Base-by-base conservation (phyloP, 2,329 filamentous ascomycete species). In the Aspergillus sp. region DNA sequence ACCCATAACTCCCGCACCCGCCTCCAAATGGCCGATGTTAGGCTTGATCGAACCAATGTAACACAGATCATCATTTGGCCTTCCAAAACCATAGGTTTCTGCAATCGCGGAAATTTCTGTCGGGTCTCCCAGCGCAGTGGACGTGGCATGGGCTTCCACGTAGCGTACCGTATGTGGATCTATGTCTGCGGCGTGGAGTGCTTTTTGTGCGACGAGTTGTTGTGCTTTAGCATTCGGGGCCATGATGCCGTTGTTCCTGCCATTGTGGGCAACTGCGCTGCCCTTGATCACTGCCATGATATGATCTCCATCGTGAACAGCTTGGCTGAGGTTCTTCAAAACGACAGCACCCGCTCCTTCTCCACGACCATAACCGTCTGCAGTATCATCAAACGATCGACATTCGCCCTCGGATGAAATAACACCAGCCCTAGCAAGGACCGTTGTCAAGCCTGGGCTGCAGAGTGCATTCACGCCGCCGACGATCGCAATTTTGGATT, bases 191-290 rank as follows among this genome's bases (percentile, higher is more conserved):
- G 32, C 46, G 0, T 42, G 12, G 5, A 61, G 53, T 1, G 61
- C 61, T 17, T 52, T 57, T 2, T 51, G 23, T 1, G 62, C 61
- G 4, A 66, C 61, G 0, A 56, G 43, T 27, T 63, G 52, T 46
- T 68, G 66, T 0, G 65, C 58, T 7, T 53, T 47, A 2, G 50
- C 57, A 27, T 61, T 67, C 2, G 66, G 66, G 3, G 63, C 63
- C 63, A 66, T 68, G 44, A 67, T 66, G 3, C 65, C 64, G 17
- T 60, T 60, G 0, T 61, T 62, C n/a, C 60, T 60, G 1, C 63
- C 64, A 10, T 64, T 62, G 13, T 68, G 65, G 13, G 62, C 62
- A 0, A 67, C 63, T 1, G 56, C 59, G 7, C 55, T 58, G 5
- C 58, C 62, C 10, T 61, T 58, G 6, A 69, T 53, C 13, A 66